phyloP scores from a whole-genome alignment of 2,329 filamentous ascomycete genomes.

The Calonectria naviculata region DNA sequence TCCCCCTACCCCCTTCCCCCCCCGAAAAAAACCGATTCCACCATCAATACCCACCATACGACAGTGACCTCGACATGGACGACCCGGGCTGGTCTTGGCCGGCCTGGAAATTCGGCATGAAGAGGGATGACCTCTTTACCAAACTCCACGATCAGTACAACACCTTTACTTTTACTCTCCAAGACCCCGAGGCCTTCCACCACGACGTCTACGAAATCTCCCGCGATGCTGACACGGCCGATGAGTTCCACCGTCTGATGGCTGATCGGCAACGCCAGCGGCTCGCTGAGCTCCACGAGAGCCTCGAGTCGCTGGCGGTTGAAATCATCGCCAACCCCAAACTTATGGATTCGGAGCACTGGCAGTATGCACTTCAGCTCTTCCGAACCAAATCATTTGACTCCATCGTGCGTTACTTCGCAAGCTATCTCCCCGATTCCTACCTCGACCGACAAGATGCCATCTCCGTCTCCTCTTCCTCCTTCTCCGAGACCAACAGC shows the following conservation, averaged over 20 bases:
- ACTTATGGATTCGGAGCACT: slow-evolving; percentile 68
- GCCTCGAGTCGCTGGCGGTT: slow-evolving; percentile 66
- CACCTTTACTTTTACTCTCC: slow-evolving; percentile 65
- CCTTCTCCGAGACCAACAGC: slow-evolving; percentile 52
- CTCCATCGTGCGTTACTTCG: slow-evolving; percentile 69
- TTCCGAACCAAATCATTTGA: slow-evolving; percentile 70
- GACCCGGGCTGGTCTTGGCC: slow-evolving; percentile 66
- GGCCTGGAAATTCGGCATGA: slow-evolving; percentile 73
- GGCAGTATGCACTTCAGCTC: slow-evolving; percentile 68
- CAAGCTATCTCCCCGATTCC: slow-evolving; percentile 66
- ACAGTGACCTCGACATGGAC: slow-evolving; percentile 68
- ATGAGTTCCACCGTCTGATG: slow-evolving; percentile 66
- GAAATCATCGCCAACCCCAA: slow-evolving; percentile 71
- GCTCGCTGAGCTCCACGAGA: slow-evolving; percentile 64
- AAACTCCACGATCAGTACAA: slow-evolving; percentile 71
- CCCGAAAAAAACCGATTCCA: too few relatives aligned
- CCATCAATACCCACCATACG: slow-evolving; percentile 29
- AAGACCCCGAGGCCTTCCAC: slow-evolving; percentile 70
- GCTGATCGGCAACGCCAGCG: slow-evolving; percentile 65
- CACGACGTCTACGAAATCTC: slow-evolving; percentile 71
- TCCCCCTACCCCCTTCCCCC: too few relatives aligned
- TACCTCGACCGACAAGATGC: slow-evolving; percentile 55
- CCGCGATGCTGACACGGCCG: slow-evolving; percentile 58
- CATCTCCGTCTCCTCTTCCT: slow-evolving; percentile 48
- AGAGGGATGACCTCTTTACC: slow-evolving; percentile 67